Evolutionary conservation across 2,329 filamentous ascomycete species (phyloP).

Genomic region (Aureobasidium sp.): DNA sequence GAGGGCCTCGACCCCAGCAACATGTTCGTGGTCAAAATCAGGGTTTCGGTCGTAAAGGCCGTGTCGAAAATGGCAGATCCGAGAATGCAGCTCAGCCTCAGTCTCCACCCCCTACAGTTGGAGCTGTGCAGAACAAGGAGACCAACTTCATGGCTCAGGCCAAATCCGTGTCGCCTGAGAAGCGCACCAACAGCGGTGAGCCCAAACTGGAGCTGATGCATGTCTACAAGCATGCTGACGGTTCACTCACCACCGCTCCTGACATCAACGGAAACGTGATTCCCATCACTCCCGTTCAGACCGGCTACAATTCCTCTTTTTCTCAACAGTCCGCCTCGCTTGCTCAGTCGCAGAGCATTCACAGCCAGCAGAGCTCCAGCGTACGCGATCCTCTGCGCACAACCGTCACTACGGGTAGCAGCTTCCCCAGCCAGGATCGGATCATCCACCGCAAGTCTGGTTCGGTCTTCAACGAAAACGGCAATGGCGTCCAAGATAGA

Average conservation of each 20-base stretch:
- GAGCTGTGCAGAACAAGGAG: not conserved
- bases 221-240: constrained; percentile 3
- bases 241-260: not conserved
- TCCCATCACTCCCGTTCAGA: not conserved
- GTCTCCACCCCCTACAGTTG: not conserved
- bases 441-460: not conserved
- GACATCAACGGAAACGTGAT: not conserved
- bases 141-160: not conserved
- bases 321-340: not conserved
- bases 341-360: not conserved
- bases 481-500: not conserved
- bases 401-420: not conserved
- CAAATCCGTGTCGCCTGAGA: not conserved
- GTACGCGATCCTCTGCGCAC: not conserved
- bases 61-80: not conserved
- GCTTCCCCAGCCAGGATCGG: not conserved
- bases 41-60: not conserved
- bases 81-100: not conserved
- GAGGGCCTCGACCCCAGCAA: not conserved
- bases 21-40: not conserved
- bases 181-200: not conserved
- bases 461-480: not conserved
- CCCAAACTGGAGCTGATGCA: not conserved
- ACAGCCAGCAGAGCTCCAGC: not conserved
- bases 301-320: not conserved